phyloP scores from a whole-genome alignment of 2,329 filamentous ascomycete species.

The Apiospora malaysiana region DNA sequence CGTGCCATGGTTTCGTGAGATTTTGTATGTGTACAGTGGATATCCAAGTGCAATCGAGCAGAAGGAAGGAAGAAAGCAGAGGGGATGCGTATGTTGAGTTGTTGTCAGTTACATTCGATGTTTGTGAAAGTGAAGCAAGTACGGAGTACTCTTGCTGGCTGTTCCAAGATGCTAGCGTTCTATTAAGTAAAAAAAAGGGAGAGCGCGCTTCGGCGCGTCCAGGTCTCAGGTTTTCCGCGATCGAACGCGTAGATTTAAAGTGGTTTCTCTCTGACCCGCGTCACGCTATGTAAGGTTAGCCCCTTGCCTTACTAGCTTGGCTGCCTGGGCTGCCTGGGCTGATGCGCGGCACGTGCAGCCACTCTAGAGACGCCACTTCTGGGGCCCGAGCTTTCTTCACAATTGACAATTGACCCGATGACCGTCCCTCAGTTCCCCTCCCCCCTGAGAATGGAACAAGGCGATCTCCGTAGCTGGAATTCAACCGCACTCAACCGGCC shows the following conservation, averaged over 20 bases:
- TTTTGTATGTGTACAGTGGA: not conserved
- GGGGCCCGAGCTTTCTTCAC: not conserved
- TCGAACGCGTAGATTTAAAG: conserved; percentile 5
- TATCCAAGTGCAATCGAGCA: not conserved
- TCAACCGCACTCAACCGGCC: conserved; percentile 9
- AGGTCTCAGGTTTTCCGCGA: not conserved
- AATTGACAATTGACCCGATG: not conserved
- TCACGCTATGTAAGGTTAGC: not conserved
- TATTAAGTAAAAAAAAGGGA: conserved; percentile 9
- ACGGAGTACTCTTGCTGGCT: not conserved
- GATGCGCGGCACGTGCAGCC: not conserved
- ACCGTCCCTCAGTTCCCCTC: too few relatives aligned
- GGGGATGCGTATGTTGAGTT: not conserved
- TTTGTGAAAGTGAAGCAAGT: not conserved
- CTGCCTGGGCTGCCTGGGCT: too few relatives aligned
- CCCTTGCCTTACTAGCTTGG: too few relatives aligned
- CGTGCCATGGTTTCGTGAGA: conserved; percentile 30
- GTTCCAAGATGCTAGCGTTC: conserved; percentile 10
- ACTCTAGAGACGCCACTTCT: not conserved
- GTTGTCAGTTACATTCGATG: not conserved
- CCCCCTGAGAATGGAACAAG: conserved; percentile 24
- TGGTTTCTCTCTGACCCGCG: not conserved
- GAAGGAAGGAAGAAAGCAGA: conserved; percentile 11
- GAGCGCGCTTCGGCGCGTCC: conserved; percentile 4
- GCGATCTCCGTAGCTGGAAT: conserved; percentile 27